Base-by-base conservation (phyloP, 139 green algal genomes). In the Axilococcus clingmanii region DNA sequence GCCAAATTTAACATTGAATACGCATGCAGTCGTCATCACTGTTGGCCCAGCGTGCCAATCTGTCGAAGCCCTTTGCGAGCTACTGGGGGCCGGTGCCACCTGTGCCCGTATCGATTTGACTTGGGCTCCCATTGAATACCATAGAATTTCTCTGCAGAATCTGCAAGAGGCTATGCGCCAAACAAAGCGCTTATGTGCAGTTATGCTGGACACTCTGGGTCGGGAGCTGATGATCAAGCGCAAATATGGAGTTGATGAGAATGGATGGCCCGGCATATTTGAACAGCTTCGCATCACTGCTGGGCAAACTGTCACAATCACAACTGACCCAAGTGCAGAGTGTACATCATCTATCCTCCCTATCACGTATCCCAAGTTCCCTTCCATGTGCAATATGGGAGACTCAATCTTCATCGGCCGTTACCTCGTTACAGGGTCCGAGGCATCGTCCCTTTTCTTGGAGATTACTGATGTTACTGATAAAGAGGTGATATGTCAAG, bases 381-480 rank as follows among this genome's bases (percentile, higher is more conserved):
- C 71, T 2, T 52, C 55, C 27, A 83, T 83, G 75, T 63, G 61
- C 31, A 38, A 78, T 38, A 36, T 42, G 3, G 87, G 87, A 5
- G 87, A 96, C 69, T 77, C 61, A 4, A 72, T 96, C 47, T 90
- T 92, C 69, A 63, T 96, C 36, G 86, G 81, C 2, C 70, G 86
- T n/a, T 96, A 94, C 68, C 74, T 96, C 32, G 80, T 84, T 7
- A 91, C 79, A 2, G 87, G 87, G 37, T 81, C 82, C 11, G 87
- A 96, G 57, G 71, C 71, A 0, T 77, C 80, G 15, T 85, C 74
- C 1, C 57, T 92, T 7, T 94, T 84, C 61, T 64, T 95, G 24
- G 71, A 84, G 57, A 74, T 87, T 31, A 53, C 68, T 4, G 52
- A 75, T 37, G 55, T 82, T 25, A 57, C 35, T 17, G 62, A 46